Evolutionary conservation across 1,139 yeast genomes (phyloP).

Genomic region (Debaryomycetaceae sp.): DNA sequence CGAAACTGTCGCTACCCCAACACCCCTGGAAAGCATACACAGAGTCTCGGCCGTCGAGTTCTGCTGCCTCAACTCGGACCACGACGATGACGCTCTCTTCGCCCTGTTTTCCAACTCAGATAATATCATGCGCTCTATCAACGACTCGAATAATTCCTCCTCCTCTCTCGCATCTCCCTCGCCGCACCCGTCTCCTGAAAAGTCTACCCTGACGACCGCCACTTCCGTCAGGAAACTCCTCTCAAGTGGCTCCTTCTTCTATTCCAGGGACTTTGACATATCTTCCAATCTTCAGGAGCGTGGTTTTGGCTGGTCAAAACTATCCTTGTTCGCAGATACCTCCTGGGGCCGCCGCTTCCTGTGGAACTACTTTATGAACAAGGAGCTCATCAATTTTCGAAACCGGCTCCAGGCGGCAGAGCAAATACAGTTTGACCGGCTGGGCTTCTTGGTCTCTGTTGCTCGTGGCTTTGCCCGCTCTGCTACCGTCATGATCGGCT

Average conservation of each 20-base stretch:
- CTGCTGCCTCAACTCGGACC: conserved; percentile 48
- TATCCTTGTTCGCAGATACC: conserved; percentile 28
- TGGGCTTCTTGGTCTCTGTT: conserved; percentile 48
- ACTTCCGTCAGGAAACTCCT: conserved; percentile 45
- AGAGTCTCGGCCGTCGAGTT: conserved; percentile 50
- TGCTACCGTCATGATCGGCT: conserved; percentile 32
- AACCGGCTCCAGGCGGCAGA: conserved; percentile 42
- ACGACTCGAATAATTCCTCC: conserved; percentile 18
- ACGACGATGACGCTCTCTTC: conserved; percentile 27
- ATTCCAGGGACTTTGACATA: conserved; percentile 54
- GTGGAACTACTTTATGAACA: conserved; percentile 55
- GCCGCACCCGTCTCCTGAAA: conserved; percentile 30
- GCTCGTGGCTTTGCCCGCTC: conserved; percentile 61
- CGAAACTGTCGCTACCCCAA: conserved; percentile 49
- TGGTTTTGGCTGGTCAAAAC: conserved; percentile 18
- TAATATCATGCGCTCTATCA: background rate
- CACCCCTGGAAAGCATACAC: conserved; percentile 41
- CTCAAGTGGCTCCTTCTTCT: conserved; percentile 55
- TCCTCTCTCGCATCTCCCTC: too few relatives aligned
- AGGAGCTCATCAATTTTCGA: conserved; percentile 50
- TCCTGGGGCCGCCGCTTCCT: conserved; percentile 45
- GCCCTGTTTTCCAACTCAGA: conserved; percentile 1
- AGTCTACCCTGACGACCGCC: conserved; percentile 13
- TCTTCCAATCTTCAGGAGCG: conserved; percentile 54
- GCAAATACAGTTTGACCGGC: conserved; percentile 38